phyloP scores from a whole-genome alignment of 345 rosid species.

The Pugionium cornutum region DNA sequence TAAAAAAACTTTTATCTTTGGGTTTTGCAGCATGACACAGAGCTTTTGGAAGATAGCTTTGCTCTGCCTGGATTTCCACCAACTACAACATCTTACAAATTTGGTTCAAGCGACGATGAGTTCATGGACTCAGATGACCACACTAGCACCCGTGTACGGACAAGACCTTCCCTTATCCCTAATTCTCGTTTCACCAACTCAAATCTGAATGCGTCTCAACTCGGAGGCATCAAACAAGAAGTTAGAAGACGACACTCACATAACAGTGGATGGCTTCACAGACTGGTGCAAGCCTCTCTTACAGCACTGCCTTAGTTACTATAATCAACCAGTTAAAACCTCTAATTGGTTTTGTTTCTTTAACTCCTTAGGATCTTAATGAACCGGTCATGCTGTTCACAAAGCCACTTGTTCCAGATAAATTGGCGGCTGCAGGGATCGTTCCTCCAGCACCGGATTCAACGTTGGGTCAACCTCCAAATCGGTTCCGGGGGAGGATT shows the following conservation, averaged over 20 bases:
- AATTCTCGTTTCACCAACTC: conserved; percentile 54
- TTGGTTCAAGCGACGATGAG: conserved; percentile 88
- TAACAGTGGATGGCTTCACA: conserved; percentile 74
- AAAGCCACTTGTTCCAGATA: conserved; percentile 85
- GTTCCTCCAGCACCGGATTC: conserved; percentile 64
- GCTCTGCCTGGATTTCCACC: conserved; percentile 66
- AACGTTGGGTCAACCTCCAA: conserved; percentile 43
- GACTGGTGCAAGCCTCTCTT: conserved; percentile 51
- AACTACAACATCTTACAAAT: conserved; percentile 56
- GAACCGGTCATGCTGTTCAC: conserved; percentile 91
- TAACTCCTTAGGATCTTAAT: conserved; percentile 62
- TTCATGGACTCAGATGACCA: conserved; percentile 82
- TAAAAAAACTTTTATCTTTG: background rate
- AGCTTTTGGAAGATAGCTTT: conserved; percentile 78
- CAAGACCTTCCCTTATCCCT: conserved; percentile 49
- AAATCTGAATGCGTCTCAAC: conserved; percentile 46
- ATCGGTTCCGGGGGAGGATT: conserved; percentile 80
- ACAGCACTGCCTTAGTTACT: conserved; percentile 5
- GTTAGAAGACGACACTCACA: conserved; percentile 58
- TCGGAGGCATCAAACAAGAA: conserved; percentile 67
- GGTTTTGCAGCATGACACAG: conserved; percentile 70
- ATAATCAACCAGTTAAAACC: conserved; percentile 1
- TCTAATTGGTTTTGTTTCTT: background rate
- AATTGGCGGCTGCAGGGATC: conserved; percentile 82
- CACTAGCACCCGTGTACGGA: conserved; percentile 55